These are phyloP conservation scores for Annona cherimola DNA, from an alignment of 164 flowering plant species.

Conservation along the genomic window DNA sequence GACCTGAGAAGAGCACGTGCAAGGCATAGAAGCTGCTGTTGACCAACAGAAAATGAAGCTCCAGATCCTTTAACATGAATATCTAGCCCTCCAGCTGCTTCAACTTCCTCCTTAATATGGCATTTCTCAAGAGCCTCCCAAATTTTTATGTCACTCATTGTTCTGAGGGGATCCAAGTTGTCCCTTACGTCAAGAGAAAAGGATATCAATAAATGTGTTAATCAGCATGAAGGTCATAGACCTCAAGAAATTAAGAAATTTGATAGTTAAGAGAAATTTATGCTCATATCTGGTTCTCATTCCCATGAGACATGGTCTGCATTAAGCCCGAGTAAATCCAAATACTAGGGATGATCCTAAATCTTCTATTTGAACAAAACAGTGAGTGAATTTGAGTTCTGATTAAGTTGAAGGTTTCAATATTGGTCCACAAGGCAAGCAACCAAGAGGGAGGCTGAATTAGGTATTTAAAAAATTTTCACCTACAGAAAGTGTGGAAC, in stretches of 20 bases:
- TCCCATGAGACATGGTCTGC: too few relatives aligned
- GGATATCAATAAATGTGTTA: background rate
- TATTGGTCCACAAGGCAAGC: too few relatives aligned
- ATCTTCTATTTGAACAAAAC: too few relatives aligned
- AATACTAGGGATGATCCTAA: too few relatives aligned
- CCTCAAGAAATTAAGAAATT: background rate
- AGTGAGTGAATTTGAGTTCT: too few relatives aligned
- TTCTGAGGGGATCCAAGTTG: slow-evolving; percentile 67
- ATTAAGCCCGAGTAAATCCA: too few relatives aligned
- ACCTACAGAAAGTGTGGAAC: too few relatives aligned
- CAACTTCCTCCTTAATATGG: slow-evolving; percentile 75
- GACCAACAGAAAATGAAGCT: slow-evolving; percentile 85
- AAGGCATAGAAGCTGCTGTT: slow-evolving; percentile 88
- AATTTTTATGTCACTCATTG: slow-evolving; percentile 45
- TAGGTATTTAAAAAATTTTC: too few relatives aligned
- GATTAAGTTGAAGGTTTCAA: too few relatives aligned
- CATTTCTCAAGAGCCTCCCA: slow-evolving; percentile 80
- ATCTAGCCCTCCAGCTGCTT: slow-evolving; percentile 79
- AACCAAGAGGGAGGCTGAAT: too few relatives aligned
- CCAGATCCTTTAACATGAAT: slow-evolving; percentile 68
- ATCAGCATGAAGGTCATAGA: background rate
- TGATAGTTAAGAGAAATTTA: too few relatives aligned
- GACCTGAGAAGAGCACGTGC: slow-evolving; percentile 91
- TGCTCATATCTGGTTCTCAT: background rate
- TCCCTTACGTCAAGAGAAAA: slow-evolving; percentile 43